Evolutionary conservation across 495 filamentous ascomycete genomes (phyloP).

Genomic region (Clavariopsis aquatica): DNA sequence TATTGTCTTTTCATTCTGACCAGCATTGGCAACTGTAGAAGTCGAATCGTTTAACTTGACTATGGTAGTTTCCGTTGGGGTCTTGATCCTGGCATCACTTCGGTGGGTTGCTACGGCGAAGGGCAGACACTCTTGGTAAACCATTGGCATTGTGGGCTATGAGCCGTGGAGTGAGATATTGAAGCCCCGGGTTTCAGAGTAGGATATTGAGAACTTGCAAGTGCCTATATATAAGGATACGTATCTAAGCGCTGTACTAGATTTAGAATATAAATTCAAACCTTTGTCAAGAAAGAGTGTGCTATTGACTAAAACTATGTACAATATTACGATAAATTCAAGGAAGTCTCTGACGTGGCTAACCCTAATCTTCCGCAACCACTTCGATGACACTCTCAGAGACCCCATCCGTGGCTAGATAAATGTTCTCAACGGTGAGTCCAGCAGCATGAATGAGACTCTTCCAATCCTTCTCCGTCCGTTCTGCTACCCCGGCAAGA

Average conservation of each 20-base stretch:
- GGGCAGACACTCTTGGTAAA: constrained; percentile 5
- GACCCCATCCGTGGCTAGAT: constrained; percentile 5
- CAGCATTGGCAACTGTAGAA: too few species aligned
- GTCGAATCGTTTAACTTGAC: neutral
- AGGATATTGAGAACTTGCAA: constrained; percentile 6
- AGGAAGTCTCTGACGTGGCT: constrained; percentile 3
- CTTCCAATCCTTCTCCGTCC: constrained; percentile 48
- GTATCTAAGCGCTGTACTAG: constrained; percentile 7
- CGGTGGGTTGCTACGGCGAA: constrained; percentile 5
- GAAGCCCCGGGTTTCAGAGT: neutral
- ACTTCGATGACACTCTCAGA: constrained; percentile 8
- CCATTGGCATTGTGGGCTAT: neutral
- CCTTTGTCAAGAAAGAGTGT: constrained; percentile 2
- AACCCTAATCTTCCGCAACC: neutral
- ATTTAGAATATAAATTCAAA: constrained; percentile 4
- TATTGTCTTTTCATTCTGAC: too few species aligned
- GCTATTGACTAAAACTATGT: constrained; percentile 6
- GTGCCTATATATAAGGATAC: constrained; percentile 9
- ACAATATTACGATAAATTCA: constrained; percentile 1
- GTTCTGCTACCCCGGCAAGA: constrained; percentile 43
- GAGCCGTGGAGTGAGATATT: constrained; percentile 6
- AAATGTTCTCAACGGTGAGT: constrained; percentile 9
- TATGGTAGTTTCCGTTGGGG: constrained; percentile 3
- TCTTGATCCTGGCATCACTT: constrained; percentile 9
- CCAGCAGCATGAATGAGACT: constrained; percentile 24